phyloP scores from a whole-genome alignment of 768 basidiomycete genomes.

The Auricularia cornea region DNA sequence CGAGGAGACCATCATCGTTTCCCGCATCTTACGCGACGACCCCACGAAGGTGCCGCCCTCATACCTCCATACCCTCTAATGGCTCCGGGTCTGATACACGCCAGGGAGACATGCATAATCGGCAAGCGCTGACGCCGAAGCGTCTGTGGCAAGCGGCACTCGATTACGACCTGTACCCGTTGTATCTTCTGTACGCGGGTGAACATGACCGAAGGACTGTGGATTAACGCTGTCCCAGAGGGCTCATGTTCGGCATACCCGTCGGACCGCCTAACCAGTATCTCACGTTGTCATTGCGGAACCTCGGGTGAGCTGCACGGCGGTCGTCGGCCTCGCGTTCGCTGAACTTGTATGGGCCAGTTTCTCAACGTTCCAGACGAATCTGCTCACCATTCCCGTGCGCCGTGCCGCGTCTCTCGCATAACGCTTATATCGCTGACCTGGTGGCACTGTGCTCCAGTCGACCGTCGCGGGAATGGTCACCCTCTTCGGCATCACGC shows the following conservation, averaged over 20 bases:
- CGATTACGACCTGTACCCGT: neutral
- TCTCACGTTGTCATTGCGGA: slow-evolving; percentile 53
- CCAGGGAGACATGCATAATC: slow-evolving; percentile 50
- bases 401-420: slow-evolving; percentile 15
- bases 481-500: slow-evolving; percentile 36
- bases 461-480: slow-evolving; percentile 34
- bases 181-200: neutral
- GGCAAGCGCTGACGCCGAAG: slow-evolving; percentile 44
- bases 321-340: neutral
- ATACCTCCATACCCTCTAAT: neutral
- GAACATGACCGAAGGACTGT: neutral
- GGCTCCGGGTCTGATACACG: slow-evolving; percentile 28
- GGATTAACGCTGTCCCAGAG: neutral
- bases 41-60: slow-evolving; percentile 20
- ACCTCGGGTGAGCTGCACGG: slow-evolving; percentile 31
- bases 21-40: slow-evolving; percentile 56
- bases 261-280: slow-evolving; percentile 49
- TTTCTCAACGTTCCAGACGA: slow-evolving; percentile 54
- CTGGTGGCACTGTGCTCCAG: neutral
- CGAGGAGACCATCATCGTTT: slow-evolving; percentile 59
- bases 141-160: slow-evolving; percentile 32
- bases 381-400: slow-evolving; percentile 52
- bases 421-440: neutral
- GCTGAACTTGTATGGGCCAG: neutral
- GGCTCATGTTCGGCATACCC: slow-evolving; percentile 34